Percentiles rank a stretch among this genome's conserved stretches.
Evolutionary conservation across 768 basidiomycete genomes (phyloP).

Genomic region (Tylopilus rubrobrunneus): DNA sequence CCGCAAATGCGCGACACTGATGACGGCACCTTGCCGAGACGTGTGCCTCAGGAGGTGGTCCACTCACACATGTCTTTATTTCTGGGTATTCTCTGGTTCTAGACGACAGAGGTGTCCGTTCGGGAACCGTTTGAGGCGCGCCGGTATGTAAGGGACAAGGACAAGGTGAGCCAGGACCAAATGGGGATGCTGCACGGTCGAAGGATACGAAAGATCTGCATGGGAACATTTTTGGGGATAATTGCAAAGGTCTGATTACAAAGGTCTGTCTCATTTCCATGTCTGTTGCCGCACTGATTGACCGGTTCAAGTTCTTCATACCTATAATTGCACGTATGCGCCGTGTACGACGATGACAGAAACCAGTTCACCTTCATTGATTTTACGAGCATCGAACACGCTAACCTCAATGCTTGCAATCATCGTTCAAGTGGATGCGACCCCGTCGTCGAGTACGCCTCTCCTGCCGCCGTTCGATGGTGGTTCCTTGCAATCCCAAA

Average conservation of each 20-base stretch:
- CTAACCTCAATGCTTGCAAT: slow-evolving; percentile 83
- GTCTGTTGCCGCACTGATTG: neutral
- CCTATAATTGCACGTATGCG: neutral
- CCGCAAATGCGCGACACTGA: too few relatives aligned
- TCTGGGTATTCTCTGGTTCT: slow-evolving; percentile 89
- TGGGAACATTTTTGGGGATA: slow-evolving; percentile 98
- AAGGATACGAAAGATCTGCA: slow-evolving; percentile 72
- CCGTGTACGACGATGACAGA: neutral
- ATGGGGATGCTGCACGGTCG: neutral
- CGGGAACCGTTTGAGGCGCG: slow-evolving; percentile 72
- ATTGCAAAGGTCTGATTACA: slow-evolving; percentile 93
- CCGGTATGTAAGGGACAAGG: slow-evolving; percentile 23
- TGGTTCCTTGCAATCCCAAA: too few relatives aligned
- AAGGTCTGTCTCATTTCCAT: slow-evolving; percentile 24
- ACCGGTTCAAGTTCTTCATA: neutral
- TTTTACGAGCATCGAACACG: slow-evolving; percentile 73
- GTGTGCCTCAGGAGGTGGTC: neutral
- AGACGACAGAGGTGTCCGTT: slow-evolving; percentile 77
- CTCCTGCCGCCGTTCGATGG: slow-evolving; percentile 81
- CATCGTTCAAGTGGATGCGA: slow-evolving; percentile 80
- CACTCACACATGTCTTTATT: slow-evolving; percentile 37
- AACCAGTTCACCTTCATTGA: slow-evolving; percentile 91
- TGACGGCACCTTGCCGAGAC: too few relatives aligned
- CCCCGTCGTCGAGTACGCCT: slow-evolving; percentile 87
- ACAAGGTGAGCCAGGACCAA: slow-evolving; percentile 19